Evolutionary conservation across 768 basidiomycete species (phyloP).

Genomic region (Boletus rufocinnamomeus): DNA sequence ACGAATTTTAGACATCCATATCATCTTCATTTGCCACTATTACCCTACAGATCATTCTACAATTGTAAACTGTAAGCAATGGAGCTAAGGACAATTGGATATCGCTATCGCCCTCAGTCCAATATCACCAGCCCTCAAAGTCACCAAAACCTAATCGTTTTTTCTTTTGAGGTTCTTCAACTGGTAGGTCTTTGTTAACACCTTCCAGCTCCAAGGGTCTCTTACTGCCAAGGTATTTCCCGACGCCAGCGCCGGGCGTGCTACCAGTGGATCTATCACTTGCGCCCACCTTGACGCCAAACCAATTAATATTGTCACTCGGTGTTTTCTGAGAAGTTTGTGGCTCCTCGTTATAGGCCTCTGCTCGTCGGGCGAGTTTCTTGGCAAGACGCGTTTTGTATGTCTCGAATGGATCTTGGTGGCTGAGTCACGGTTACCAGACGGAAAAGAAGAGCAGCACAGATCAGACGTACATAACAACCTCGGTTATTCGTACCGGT

Average conservation of each 20-base stretch:
- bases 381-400: conserved; percentile 84
- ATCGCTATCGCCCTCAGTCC: background rate
- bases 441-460: background rate
- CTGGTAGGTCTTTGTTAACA: conserved; percentile 12
- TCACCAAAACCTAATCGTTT: conserved; percentile 88
- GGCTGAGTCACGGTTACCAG: conserved; percentile 44
- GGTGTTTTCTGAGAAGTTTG: conserved; percentile 51
- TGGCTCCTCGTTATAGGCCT: conserved; percentile 34
- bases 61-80: conserved; percentile 16
- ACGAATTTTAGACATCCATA: background rate
- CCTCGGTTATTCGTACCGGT: conserved; percentile 80
- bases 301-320: conserved; percentile 81
- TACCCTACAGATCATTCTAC: conserved; percentile 11
- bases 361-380: conserved; percentile 54
- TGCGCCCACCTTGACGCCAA: conserved; percentile 78
- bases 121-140: conserved; percentile 73
- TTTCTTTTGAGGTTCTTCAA: conserved; percentile 71
- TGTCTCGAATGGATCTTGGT: conserved; percentile 94
- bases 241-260: conserved; percentile 52
- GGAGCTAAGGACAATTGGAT: background rate
- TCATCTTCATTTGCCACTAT: background rate
- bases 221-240: conserved; percentile 74
- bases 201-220: conserved; percentile 39
- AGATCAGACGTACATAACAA: conserved; percentile 68
- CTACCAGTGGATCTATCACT: conserved; percentile 38